These are phyloP conservation scores for Globisporangium canariense DNA, from an alignment of 352 stramenopile species.

Conservation along the genomic window DNA sequence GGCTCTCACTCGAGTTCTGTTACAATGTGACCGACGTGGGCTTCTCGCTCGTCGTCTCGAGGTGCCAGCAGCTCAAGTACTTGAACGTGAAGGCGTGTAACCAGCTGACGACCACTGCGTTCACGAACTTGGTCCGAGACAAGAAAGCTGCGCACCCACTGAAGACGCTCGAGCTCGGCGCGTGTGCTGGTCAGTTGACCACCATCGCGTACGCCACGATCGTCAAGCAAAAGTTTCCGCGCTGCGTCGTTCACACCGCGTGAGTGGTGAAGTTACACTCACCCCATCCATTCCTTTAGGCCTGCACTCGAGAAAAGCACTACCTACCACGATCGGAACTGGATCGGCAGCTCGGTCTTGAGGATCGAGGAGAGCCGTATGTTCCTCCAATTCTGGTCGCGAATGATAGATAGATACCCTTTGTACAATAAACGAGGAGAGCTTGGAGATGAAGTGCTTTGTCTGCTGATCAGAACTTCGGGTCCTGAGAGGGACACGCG, in stretches of 20 bases:
- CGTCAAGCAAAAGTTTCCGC: slow-evolving; percentile 61
- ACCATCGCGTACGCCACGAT: slow-evolving; percentile 52
- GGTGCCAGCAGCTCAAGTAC: slow-evolving; percentile 54
- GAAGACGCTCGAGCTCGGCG: slow-evolving; percentile 61
- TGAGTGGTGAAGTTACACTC: slow-evolving; percentile 23
- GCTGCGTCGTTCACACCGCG: slow-evolving; percentile 67
- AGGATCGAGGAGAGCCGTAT: not conserved
- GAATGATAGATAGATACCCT: not conserved
- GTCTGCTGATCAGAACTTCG: not conserved
- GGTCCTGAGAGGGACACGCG: not conserved
- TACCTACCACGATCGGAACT: not conserved
- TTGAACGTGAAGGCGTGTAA: slow-evolving; percentile 89
- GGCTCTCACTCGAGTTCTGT: slow-evolving; percentile 87
- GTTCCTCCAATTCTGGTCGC: not conserved
- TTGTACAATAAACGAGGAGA: slow-evolving; percentile 4
- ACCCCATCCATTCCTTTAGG: not conserved
- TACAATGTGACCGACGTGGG: slow-evolving; percentile 79
- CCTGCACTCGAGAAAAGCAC: not conserved
- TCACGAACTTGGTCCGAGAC: slow-evolving; percentile 42
- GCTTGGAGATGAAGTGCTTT: not conserved
- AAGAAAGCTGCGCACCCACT: slow-evolving; percentile 25
- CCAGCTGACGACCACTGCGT: slow-evolving; percentile 61
- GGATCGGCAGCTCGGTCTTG: not conserved
- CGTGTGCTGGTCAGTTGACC: slow-evolving; percentile 62
- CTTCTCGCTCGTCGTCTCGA: slow-evolving; percentile 40